Evolutionary conservation across 805 yeast genomes (phyloP).

Genomic region (Pichia manshurica): DNA sequence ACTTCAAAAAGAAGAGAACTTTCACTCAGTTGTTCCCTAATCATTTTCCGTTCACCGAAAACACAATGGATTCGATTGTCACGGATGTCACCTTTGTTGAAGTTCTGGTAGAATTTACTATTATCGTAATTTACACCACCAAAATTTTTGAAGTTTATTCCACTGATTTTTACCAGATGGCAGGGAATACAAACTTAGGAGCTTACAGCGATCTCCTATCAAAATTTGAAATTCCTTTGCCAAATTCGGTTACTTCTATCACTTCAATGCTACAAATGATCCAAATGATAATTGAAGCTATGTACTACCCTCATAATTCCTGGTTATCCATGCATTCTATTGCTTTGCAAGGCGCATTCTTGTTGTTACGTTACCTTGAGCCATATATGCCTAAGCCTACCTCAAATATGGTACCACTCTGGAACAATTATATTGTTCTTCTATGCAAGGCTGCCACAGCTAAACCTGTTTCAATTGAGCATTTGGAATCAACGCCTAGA

Average conservation of each 20-base stretch:
- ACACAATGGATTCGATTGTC: slow-evolving; percentile 68
- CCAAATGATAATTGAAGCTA: slow-evolving; percentile 34
- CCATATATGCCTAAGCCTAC: slow-evolving; percentile 46
- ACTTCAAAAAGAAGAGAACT: slow-evolving; percentile 49
- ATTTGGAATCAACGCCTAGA: slow-evolving; percentile 65
- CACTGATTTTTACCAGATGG: slow-evolving; percentile 5
- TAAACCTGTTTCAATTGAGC: slow-evolving; percentile 65
- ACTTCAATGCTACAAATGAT: slow-evolving; percentile 40
- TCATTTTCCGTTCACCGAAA: slow-evolving; percentile 54
- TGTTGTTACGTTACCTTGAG: slow-evolving; percentile 29
- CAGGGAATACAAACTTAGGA: neutral
- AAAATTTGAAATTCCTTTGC: slow-evolving; percentile 7
- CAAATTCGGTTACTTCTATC: slow-evolving; percentile 4
- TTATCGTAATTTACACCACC: slow-evolving; percentile 52
- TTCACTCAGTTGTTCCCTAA: slow-evolving; percentile 68
- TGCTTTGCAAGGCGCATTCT: slow-evolving; percentile 29
- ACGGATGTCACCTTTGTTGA: slow-evolving; percentile 67
- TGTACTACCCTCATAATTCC: slow-evolving; percentile 57
- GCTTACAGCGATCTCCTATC: slow-evolving; percentile 2
- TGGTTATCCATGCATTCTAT: slow-evolving; percentile 69
- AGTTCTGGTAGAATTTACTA: slow-evolving; percentile 60
- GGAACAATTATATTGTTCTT: slow-evolving; percentile 63
- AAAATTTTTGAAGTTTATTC: slow-evolving; percentile 24
- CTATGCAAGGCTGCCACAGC: slow-evolving; percentile 55
- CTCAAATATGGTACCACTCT: slow-evolving; percentile 36